Evolutionary conservation across 1,284 basidiomycete genomes (phyloP).

Genomic region (Ganoderma multipileum): DNA sequence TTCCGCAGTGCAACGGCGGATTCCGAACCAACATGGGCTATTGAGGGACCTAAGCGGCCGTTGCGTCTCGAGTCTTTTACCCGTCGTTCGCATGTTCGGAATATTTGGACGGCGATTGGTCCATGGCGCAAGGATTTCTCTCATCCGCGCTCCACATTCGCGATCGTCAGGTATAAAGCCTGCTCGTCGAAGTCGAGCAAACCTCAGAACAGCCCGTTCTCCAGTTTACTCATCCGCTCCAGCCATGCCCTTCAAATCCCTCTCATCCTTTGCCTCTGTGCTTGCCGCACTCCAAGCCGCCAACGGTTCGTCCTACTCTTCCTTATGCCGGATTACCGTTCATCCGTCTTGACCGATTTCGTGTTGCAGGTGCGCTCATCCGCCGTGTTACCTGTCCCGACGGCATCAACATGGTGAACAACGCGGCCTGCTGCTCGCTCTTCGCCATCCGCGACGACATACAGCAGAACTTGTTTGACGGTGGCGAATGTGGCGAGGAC

Average conservation of each 20-base stretch:
- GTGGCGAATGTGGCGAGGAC: conserved; percentile 8
- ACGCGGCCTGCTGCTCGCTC: conserved; percentile 47
- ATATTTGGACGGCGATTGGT: neutral
- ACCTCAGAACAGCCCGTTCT: neutral
- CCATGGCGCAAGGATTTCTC: neutral
- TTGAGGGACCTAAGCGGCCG: neutral
- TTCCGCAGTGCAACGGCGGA: neutral
- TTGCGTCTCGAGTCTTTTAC: neutral
- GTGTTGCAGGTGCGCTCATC: conserved; percentile 29
- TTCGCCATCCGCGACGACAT: conserved; percentile 47
- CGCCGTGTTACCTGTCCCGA: conserved; percentile 35
- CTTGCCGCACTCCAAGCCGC: conserved; percentile 28
- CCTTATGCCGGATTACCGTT: neutral
- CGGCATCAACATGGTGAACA: conserved; percentile 40
- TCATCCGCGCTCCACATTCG: neutral
- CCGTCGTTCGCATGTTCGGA: neutral
- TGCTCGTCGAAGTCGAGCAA: neutral
- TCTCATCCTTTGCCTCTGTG: conserved; percentile 24
- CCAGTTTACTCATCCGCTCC: neutral
- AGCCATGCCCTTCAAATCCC: conserved; percentile 28
- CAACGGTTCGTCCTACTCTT: conserved; percentile 14
- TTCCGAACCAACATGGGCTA: neutral
- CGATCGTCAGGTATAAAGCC: neutral
- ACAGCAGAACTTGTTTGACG: conserved; percentile 40
- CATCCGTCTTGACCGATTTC: neutral